phyloP scores from a whole-genome alignment of 2,329 filamentous ascomycete species.

The Aspergillus pseudonomiae region DNA sequence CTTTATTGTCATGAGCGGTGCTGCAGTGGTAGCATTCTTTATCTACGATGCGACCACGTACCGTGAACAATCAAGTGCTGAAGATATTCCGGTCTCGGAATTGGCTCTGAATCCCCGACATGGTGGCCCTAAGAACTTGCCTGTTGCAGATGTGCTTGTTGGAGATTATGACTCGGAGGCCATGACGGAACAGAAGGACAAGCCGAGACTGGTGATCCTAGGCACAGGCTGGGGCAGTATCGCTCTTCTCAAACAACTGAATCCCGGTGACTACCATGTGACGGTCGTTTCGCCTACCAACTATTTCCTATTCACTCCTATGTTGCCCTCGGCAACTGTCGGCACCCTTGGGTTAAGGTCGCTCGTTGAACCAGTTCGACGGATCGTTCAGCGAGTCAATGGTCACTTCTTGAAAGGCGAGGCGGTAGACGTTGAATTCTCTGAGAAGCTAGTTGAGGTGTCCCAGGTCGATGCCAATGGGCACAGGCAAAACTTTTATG shows the following conservation, averaged over 20 bases:
- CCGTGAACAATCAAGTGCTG: conserved; percentile 65
- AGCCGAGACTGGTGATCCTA: conserved; percentile 88
- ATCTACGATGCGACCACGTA: conserved; percentile 93
- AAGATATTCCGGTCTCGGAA: conserved; percentile 81
- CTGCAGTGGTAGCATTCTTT: conserved; percentile 80
- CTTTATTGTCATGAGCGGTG: conserved; percentile 70
- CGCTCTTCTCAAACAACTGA: conserved; percentile 84
- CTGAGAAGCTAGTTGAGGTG: conserved; percentile 85
- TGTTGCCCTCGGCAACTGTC: conserved; percentile 95
- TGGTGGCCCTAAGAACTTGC: conserved; percentile 93
- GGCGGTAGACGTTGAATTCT: conserved; percentile 89
- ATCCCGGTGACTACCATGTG: conserved; percentile 91
- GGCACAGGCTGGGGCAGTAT: conserved; percentile 96
- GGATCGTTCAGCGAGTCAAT: conserved; percentile 74
- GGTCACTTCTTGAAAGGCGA: conserved; percentile 89
- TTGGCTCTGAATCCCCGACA: conserved; percentile 77
- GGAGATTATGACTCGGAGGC: conserved; percentile 82
- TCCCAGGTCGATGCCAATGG: conserved; percentile 72
- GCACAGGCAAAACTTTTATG: conserved; percentile 79
- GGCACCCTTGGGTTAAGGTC: conserved; percentile 90
- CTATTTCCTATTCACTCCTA: conserved; percentile 97
- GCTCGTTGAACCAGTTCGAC: conserved; percentile 87
- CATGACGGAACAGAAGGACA: conserved; percentile 74
- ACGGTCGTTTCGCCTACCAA: conserved; percentile 93
- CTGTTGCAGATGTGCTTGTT: conserved; percentile 83